These are phyloP conservation scores for Coemansia sp. DNA, from an alignment of 371 early-diverging fungal genomes.

Conservation along the genomic window DNA sequence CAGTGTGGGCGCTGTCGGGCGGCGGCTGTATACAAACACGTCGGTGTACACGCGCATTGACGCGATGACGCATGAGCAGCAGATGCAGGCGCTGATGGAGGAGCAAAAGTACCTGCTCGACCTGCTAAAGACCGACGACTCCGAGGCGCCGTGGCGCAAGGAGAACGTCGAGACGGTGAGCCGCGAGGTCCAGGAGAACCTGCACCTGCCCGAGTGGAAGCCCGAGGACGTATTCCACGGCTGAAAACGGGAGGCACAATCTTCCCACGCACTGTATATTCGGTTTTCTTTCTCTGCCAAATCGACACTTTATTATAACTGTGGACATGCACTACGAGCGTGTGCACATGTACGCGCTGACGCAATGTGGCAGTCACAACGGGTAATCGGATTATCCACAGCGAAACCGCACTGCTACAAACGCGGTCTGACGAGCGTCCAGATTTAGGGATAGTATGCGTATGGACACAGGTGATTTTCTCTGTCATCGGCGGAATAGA, in stretches of 20 bases:
- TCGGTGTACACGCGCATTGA: constrained; percentile 40
- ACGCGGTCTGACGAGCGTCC: no score
- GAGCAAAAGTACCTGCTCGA: constrained; percentile 39
- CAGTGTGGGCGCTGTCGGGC: neutral
- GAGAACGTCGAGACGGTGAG: constrained; percentile 25
- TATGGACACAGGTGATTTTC: no score
- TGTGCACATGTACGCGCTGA: neutral
- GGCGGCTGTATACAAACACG: constrained; percentile 39
- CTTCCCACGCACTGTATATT: neutral
- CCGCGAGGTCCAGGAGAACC: constrained; percentile 31
- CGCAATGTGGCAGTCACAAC: constrained; percentile 1
- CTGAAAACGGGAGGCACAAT: neutral
- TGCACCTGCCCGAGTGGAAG: constrained; percentile 24
- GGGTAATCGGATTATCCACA: no score
- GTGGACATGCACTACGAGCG: neutral
- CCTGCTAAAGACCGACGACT: constrained; percentile 37
- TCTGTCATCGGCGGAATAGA: no score
- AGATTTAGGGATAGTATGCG: no score
- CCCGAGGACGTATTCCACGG: constrained; percentile 25
- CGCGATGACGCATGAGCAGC: constrained; percentile 31
- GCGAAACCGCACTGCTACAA: neutral
- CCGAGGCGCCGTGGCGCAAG: constrained; percentile 35
- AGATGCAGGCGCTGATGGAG: constrained; percentile 19
- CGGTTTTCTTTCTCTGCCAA: constrained; percentile 2
- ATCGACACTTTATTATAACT: neutral